phyloP scores from a whole-genome alignment of 495 filamentous ascomycete genomes.

The Hyphodiscus hymeniophilus region DNA sequence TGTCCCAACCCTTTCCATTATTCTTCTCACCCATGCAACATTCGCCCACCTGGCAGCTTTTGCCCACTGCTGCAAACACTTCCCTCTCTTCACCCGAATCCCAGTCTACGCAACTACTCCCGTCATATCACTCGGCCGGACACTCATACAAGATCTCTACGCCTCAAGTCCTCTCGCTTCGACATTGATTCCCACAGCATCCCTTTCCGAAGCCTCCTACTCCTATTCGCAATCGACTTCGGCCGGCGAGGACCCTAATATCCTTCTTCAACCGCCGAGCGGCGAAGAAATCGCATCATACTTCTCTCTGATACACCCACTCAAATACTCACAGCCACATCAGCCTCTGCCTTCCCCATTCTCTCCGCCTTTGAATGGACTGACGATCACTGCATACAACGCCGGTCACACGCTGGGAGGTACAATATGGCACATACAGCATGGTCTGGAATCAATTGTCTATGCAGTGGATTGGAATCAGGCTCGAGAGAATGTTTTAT shows the following conservation, averaged over 20 bases:
- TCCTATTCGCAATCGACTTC: constrained; percentile 42
- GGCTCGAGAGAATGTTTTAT: constrained; percentile 81
- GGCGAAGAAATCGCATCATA: constrained; percentile 83
- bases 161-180: constrained; percentile 79
- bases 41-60: constrained; percentile 85
- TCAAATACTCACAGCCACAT: constrained; percentile 96
- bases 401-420: constrained; percentile 93
- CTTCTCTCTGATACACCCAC: constrained; percentile 83
- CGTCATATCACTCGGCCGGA: constrained; percentile 86
- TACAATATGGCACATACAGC: constrained; percentile 98
- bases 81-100: constrained; percentile 84
- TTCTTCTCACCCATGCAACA: constrained; percentile 92
- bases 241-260: constrained; percentile 32
- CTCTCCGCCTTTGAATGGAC: constrained; percentile 80
- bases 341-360: constrained; percentile 79
- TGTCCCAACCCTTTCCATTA: constrained; percentile 80
- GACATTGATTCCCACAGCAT: constrained; percentile 62
- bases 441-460: constrained; percentile 93
- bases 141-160: constrained; percentile 87
- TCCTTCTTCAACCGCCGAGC: constrained; percentile 75
- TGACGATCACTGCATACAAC: constrained; percentile 94
- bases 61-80: constrained; percentile 94
- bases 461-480: constrained; percentile 99
- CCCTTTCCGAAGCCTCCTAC: constrained; percentile 59
- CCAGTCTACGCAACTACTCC: constrained; percentile 95